These are phyloP conservation scores for Nothomitra cinnamomea DNA, from an alignment of 2,329 filamentous ascomycete genomes.

Conservation along the genomic window DNA sequence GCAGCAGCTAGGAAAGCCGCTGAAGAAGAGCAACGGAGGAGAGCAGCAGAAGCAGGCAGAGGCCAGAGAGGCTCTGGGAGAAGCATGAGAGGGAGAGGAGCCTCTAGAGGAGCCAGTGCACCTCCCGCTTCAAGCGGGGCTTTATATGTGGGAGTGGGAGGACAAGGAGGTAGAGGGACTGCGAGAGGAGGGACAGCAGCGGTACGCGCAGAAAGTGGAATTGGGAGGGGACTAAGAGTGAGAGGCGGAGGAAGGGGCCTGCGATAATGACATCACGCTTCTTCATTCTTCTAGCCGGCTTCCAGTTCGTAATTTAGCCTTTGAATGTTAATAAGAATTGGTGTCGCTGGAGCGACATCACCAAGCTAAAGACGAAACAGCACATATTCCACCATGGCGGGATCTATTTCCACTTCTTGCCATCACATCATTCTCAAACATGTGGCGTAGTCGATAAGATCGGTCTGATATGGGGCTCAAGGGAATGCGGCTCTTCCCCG, in stretches of 20 bases:
- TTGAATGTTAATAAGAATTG: background rate
- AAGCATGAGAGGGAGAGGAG: constrained; percentile 9
- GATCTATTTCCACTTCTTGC: too few species aligned
- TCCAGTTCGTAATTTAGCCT: background rate
- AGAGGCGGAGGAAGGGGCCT: constrained; percentile 18
- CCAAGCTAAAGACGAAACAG: too few species aligned
- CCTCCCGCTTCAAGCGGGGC: constrained; percentile 12
- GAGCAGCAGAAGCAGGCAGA: constrained; percentile 17
- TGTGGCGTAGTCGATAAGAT: too few species aligned
- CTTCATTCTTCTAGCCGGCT: background rate
- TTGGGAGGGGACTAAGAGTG: constrained; percentile 24
- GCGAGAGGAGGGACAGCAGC: constrained; percentile 23
- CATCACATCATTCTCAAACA: background rate
- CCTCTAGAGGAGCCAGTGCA: constrained; percentile 15
- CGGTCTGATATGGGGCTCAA: background rate
- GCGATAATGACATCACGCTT: background rate
- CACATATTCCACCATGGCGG: too few species aligned
- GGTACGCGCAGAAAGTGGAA: constrained; percentile 21
- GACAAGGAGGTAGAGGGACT: constrained; percentile 19
- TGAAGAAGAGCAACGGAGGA: constrained; percentile 23
- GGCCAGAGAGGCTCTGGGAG: constrained; percentile 3
- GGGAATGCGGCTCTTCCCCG: too few species aligned
- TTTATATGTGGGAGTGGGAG: constrained; percentile 26
- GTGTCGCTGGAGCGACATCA: too few species aligned
- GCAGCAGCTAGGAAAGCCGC: constrained; percentile 36